Percentiles rank a stretch among this genome's conserved stretches.
phyloP scores from a whole-genome alignment of 306 rosid genomes.

The Vachellia collinsii region DNA sequence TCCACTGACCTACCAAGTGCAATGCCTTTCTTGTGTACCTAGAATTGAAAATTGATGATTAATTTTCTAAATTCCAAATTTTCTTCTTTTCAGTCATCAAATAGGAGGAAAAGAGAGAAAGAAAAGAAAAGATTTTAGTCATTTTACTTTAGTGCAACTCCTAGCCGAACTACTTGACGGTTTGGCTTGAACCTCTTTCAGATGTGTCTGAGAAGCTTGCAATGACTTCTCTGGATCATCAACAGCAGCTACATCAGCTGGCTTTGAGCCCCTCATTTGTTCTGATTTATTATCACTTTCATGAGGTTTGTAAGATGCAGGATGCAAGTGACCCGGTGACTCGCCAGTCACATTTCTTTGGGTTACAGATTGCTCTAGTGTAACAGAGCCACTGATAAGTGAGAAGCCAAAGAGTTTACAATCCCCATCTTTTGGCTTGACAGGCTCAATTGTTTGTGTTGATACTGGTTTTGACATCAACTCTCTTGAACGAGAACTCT shows the following conservation, averaged over 20 bases:
- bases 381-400: conserved; percentile 46
- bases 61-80: conserved; percentile 18
- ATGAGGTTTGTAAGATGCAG: conserved; percentile 35
- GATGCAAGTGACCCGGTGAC: conserved; percentile 38
- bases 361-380: conserved; percentile 46
- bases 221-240: conserved; percentile 48
- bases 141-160: conserved; percentile 86
- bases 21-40: conserved; percentile 97
- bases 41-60: conserved; percentile 35
- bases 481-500: conserved; percentile 52
- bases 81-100: not conserved
- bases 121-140: not conserved
- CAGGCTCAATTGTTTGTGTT: conserved; percentile 47
- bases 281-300: conserved; percentile 65
- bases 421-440: conserved; percentile 66
- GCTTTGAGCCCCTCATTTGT: conserved; percentile 48
- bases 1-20: conserved; percentile 94
- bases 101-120: not conserved
- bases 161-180: conserved; percentile 60
- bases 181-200: conserved; percentile 58
- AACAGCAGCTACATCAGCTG: conserved; percentile 39
- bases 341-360: conserved; percentile 43
- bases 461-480: conserved; percentile 42
- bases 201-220: conserved; percentile 47
- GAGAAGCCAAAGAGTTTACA: conserved; percentile 85